phyloP scores from a whole-genome alignment of 331 rosid genomes.

The Malus hybrid region DNA sequence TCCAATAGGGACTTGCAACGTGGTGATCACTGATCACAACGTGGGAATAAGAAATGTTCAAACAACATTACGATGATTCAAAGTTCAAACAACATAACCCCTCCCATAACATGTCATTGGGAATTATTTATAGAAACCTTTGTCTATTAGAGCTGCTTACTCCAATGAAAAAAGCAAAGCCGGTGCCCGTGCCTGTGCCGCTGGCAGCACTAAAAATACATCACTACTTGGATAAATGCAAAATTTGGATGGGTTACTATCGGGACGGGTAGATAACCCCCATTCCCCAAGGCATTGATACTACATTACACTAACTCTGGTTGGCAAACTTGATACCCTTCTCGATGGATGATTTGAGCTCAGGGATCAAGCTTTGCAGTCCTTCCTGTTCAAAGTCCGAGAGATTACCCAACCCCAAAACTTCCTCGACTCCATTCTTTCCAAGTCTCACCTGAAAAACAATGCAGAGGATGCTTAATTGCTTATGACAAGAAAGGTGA shows the following conservation, averaged over 20 bases:
- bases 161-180: slow-evolving; percentile 37
- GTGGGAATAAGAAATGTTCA: not conserved
- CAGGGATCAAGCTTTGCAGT: slow-evolving; percentile 64
- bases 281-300: slow-evolving; percentile 1
- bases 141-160: slow-evolving; percentile 11
- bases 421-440: slow-evolving; percentile 79
- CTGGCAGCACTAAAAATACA: slow-evolving; percentile 35
- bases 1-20: too few relatives aligned
- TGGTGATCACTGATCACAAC: too few relatives aligned
- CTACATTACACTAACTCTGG: slow-evolving; percentile 26
- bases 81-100: not conserved
- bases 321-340: slow-evolving; percentile 82
- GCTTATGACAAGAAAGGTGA: not conserved
- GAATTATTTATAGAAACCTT: slow-evolving; percentile 24
- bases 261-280: slow-evolving; percentile 12
- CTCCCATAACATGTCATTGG: slow-evolving; percentile 15
- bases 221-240: slow-evolving; percentile 29
- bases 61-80: too few relatives aligned
- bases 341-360: slow-evolving; percentile 75
- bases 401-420: slow-evolving; percentile 68
- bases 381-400: slow-evolving; percentile 75
- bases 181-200: slow-evolving; percentile 16
- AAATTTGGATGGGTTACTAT: slow-evolving; percentile 32
- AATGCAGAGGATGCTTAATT: not conserved
- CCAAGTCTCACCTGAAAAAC: slow-evolving; percentile 81